Percentiles rank a stretch among this genome's conserved stretches.
Conservation (phyloP, 2,329 filamentous ascomycete species). For the Venturia aucupariae region DNA sequence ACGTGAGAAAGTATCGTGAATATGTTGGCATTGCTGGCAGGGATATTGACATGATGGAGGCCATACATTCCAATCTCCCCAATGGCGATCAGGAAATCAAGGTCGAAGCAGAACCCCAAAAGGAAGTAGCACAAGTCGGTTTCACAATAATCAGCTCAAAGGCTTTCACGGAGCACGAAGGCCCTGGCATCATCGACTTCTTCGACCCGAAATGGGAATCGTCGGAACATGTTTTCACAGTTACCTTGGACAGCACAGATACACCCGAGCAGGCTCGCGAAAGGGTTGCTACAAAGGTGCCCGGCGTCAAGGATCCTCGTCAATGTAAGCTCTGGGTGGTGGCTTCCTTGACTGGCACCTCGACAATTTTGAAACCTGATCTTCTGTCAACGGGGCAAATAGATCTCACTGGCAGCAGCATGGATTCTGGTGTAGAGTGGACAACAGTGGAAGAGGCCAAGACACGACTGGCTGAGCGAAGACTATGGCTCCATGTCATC, state of each 20-base stretch:
- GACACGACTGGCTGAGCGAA: conserved; percentile 7
- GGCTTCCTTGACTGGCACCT: conserved; percentile 22
- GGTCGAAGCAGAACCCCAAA: background rate
- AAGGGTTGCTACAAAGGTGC: conserved; percentile 12
- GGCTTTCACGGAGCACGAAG: conserved; percentile 27
- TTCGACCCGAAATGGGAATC: conserved; percentile 19
- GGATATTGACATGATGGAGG: conserved; percentile 1
- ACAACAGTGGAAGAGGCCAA: conserved; percentile 2
- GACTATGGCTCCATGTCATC: conserved; percentile 17
- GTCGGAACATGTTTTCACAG: conserved; percentile 13
- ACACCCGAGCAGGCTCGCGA: conserved; percentile 9
- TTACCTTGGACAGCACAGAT: conserved; percentile 8
- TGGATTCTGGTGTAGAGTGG: conserved; percentile 10
- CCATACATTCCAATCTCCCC: background rate
- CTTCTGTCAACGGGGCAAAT: background rate
- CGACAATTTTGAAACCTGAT: conserved; percentile 1
- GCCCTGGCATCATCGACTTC: conserved; percentile 28
- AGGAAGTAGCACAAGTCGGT: conserved; percentile 22
- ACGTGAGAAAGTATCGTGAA: conserved; percentile 20
- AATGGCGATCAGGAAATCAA: conserved; percentile 13
- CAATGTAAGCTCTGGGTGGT: conserved; percentile 34
- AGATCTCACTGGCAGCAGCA: conserved; percentile 1
- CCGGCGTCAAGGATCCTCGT: conserved; percentile 26
- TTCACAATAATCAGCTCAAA: conserved; percentile 28
- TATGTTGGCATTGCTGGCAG: background rate